phyloP scores from a whole-genome alignment of 495 filamentous ascomycete species.

The Xanthoparmelia taractica region DNA sequence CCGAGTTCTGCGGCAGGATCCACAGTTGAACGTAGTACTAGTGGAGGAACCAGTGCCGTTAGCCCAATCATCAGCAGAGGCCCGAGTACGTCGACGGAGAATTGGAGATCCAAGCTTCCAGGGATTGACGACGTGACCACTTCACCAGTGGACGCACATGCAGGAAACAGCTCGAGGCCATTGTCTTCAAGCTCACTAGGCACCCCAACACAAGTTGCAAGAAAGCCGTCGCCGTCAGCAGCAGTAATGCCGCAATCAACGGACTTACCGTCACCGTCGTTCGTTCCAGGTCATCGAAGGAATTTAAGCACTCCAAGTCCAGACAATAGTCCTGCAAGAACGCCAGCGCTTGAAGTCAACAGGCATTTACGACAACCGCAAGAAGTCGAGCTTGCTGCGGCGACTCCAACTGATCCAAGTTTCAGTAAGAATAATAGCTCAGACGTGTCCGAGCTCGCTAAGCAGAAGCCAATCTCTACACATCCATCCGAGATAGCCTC shows the following conservation, averaged over 20 bases:
- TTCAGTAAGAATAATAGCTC: slow-evolving; percentile 17
- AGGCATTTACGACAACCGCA: slow-evolving; percentile 34
- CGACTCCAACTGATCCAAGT: slow-evolving; percentile 22
- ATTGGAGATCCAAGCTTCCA: slow-evolving; percentile 22
- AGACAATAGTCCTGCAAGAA: slow-evolving; percentile 55
- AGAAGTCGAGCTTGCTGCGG: slow-evolving; percentile 39
- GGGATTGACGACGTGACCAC: slow-evolving; percentile 39
- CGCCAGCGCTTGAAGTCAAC: slow-evolving; percentile 43
- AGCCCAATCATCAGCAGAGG: slow-evolving; percentile 60
- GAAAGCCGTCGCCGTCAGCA: slow-evolving; percentile 31
- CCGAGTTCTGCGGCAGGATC: slow-evolving; percentile 43
- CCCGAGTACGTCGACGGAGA: slow-evolving; percentile 34
- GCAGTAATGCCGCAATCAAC: slow-evolving; percentile 19
- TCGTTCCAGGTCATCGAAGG: slow-evolving; percentile 52
- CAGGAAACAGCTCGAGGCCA: slow-evolving; percentile 30
- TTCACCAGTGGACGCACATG: slow-evolving; percentile 48
- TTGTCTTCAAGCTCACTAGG: slow-evolving; percentile 17
- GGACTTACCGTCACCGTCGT: slow-evolving; percentile 27
- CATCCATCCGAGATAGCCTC: not conserved
- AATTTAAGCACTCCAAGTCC: slow-evolving; percentile 55
- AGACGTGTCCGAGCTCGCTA: slow-evolving; percentile 8
- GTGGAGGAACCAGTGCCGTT: slow-evolving; percentile 56
- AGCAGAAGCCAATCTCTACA: not conserved
- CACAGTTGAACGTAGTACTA: slow-evolving; percentile 52
- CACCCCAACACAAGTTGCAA: slow-evolving; percentile 23